Percentiles rank a stretch among this genome's conserved stretches.
Conservation (phyloP, 2,329 filamentous ascomycete genomes). For the Ilyonectria destructans region DNA sequence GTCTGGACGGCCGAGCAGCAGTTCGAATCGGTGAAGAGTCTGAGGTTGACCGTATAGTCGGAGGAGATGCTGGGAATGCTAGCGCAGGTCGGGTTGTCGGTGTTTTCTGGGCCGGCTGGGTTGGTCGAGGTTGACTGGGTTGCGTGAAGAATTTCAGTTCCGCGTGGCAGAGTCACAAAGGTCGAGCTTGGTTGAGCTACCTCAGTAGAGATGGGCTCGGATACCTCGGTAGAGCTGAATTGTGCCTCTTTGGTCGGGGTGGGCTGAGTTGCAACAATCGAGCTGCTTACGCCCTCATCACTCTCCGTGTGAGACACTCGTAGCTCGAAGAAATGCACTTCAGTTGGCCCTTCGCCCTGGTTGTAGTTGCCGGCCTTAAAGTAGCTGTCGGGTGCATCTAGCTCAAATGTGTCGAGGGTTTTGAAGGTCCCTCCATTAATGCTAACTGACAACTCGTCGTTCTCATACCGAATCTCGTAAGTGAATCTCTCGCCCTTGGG, state of each 20-base stretch:
- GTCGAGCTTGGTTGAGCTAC: background rate
- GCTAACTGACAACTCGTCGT: conserved; percentile 50
- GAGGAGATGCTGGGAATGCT: background rate
- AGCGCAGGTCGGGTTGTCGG: background rate
- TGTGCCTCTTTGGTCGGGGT: background rate
- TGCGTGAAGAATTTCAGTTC: background rate
- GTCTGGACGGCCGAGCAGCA: conserved; percentile 14
- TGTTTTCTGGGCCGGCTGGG: background rate
- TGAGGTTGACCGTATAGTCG: background rate
- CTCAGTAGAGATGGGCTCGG: too few species aligned
- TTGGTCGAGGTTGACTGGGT: background rate
- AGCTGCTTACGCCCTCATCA: background rate
- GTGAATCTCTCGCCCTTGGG: conserved; percentile 53
- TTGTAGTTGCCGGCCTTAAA: conserved; percentile 60
- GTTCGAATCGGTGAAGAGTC: conserved; percentile 12
- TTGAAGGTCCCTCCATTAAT: conserved; percentile 14
- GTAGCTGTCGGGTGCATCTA: conserved; percentile 53
- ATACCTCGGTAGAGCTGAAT: background rate
- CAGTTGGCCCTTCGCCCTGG: conserved; percentile 49
- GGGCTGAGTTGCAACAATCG: background rate
- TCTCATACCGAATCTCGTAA: conserved; percentile 58
- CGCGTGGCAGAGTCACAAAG: background rate
- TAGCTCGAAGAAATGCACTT: conserved; percentile 47
- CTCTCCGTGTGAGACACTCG: conserved; percentile 34
- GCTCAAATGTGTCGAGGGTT: conserved; percentile 48